Evolutionary conservation across 176 grass and related monocot species (phyloP), one percentile per base, ranked within the genome.

Genomic region (Zea luxurians): DNA sequence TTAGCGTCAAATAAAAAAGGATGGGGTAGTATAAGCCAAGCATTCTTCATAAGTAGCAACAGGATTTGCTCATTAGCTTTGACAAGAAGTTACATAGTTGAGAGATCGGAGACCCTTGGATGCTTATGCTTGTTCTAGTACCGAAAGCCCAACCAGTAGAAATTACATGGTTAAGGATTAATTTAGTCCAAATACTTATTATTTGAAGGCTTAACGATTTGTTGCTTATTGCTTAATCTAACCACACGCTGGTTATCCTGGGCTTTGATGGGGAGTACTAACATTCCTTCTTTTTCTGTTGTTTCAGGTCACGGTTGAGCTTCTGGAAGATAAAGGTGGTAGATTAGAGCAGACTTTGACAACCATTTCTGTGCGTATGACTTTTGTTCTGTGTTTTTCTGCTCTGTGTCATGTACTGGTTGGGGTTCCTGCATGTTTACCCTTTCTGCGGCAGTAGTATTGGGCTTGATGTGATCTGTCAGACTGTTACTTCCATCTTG

Each of bases 301-400:
- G 52, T 80, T 86, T 68, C 70, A 80, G 77, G 70, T 61, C 6
- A 10, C 36, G 36, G 70, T 36, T 75, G 43, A 43, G 36, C 83
- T 75, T 71, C 47, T 52, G 47, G 34, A 50, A 16, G 50, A 34
- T 21, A 60, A 16, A 47, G 13, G 41, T 61, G 15, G 21, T 34
- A 60, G 53, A 48, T 80, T 71, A 36, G 68, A 71, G 20, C 70
- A 69, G n/a, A 35, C 38, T 16, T 13, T 27, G 47, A 50, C 70
- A 35, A 71, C 12, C 68, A 71, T 71, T 71, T 13, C 18, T 36
- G 45, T 71, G 68, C 68, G 4, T 71, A 49, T 49, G 68, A 8
- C 68, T 15, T 15, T 70, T 13, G 11, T 15, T 48, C 6, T 49
- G 68, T 8, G 10, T 70, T 61, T 3, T 60, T 61, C 6, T 58